Evolutionary conservation across 345 rosid genomes (phyloP), one percentile per base, ranked within the genome.

Genomic region (Eucalyptus polybractea): DNA sequence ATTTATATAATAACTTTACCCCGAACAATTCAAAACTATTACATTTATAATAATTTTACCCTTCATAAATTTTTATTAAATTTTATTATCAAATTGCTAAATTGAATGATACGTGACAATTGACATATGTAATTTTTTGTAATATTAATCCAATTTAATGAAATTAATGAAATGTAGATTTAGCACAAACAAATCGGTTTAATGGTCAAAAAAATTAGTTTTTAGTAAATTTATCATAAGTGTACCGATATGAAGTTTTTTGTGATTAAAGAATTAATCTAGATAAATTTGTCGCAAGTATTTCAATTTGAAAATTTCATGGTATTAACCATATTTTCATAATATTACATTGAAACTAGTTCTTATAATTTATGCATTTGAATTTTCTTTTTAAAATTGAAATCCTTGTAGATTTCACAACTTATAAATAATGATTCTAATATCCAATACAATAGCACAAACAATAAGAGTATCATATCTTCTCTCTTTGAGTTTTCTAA

Each of bases 231-330:
- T 62, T 62, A 0, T 60, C 1, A n/a, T 16, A 14, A 13, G 8
- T 29, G 1, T 62, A 65, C 1, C 0, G 0, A 2, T 65, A 7
- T 13, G 13, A 6, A 27, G 0, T 4, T 62, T 62, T 27, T 62
- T 4, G 4, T 62, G 5, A 14, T n/a, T 7, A 2, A n/a, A n/a
- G 29, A 13, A 65, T 65, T 29, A 65, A 12, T 60, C 1, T 60
- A 3, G 0, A 7, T 12, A 60, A 27, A 12, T 60, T 27, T 27
- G 3, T 65, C 2, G 0, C 3, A 7, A 0, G 10, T 29, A 15
- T 29, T 29, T 29, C 8, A 14, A 8, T 62, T 27, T n/a, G 3
- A 3, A 33, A 1, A n/a, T 65, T n/a, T 4, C 5, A 14, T n/a
- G 0, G 2, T 65, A 65, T 65, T 13, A 27, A 13, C 10, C 5